Evolutionary conservation across 2,329 filamentous ascomycete genomes (phyloP), one percentile per base, ranked within the genome.

Genomic region (Madurella fahalii): DNA sequence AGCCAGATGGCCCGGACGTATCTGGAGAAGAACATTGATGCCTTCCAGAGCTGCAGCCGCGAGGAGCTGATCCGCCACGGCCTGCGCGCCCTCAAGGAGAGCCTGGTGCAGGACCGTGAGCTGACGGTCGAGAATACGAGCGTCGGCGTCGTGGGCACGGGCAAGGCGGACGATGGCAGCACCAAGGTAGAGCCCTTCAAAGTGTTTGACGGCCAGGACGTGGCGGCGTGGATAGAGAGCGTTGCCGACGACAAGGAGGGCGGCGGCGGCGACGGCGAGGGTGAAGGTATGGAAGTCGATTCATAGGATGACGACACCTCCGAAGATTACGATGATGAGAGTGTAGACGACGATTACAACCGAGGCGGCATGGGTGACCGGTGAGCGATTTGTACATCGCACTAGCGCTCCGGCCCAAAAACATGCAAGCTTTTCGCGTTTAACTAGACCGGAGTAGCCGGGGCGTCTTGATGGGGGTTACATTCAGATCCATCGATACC

Each of bases 1-100:
- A 94, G 88, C 72, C 94, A 99, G 78, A 97, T 97, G 90, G 94
- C 94, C 20, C 81, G 94, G 68, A 99, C 94, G 60, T 99, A 99
- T 74, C 79, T 99, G 53, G 94, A 99, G 81, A 83, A 90, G 68
- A 89, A 96, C 74, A 75, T 96, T 58, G 92, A 95, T 60, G 77
- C 84, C 63, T 97, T 99, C 71, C 81, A 83, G 66, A 80, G 81
- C 61, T 86, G 85, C 69, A 83, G 80, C 60, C 80, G 89, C 65
- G 93, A 96, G 68, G 89, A 95, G 73, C 77, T 99, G 68, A 86
- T 99, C 66, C 85, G 84, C 74, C 94, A 99, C 76, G 94, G 93
- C 32, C 77, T 99, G 68, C 83, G 83, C 69, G 93, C 94, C 49
- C 78, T 99, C 69, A 96, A 96, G 80, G 94, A 99, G 79, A 95